Conservation (phyloP, 768 basidiomycete species). For the Chalciporus piperatus region DNA sequence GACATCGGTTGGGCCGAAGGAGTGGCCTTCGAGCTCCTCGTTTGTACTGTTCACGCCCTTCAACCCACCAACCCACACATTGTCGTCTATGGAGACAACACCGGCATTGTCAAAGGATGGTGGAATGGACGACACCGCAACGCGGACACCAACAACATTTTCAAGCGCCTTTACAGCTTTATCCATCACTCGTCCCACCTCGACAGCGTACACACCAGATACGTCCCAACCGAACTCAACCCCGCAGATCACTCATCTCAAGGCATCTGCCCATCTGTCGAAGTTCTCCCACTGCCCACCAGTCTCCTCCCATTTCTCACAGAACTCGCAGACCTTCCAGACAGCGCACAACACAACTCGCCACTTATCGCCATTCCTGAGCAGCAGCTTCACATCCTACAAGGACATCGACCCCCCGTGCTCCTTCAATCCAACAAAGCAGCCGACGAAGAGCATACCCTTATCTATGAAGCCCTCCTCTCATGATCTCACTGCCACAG, state of each 20-base stretch:
- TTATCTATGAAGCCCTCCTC: too few relatives aligned
- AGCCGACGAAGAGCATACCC: too few relatives aligned
- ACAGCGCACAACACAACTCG: too few relatives aligned
- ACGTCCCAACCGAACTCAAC: not conserved
- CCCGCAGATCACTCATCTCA: not conserved
- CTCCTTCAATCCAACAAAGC: too few relatives aligned
- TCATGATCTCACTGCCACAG: too few relatives aligned
- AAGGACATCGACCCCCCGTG: too few relatives aligned
- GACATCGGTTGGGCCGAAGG: constrained; percentile 3
- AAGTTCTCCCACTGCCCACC: not conserved
- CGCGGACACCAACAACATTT: not conserved
- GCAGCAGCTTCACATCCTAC: too few relatives aligned
- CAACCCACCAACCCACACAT: not conserved
- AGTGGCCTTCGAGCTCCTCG: not conserved
- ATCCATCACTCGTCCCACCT: not conserved
- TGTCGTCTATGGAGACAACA: not conserved
- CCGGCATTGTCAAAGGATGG: not conserved
- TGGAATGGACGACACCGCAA: not conserved
- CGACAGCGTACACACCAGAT: not conserved
- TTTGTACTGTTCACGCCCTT: not conserved
- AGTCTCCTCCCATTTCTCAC: not conserved
- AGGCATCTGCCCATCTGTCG: not conserved
- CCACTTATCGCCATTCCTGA: too few relatives aligned
- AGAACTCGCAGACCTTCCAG: not conserved
- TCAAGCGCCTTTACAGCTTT: not conserved